Evolutionary conservation across 176 grass and related monocot genomes (phyloP).

Genomic region (barley (Hordeum vulgare)): MorexV3_pseudomolecules_assembly NC_058523.1:225497551-225498050

Average conservation of each 20-base stretch:
- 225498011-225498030: too few species aligned
- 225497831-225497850: background rate
- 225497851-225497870: background rate
- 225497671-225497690: constrained; percentile 7
- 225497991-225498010: too few species aligned
- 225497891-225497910: background rate
- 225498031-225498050: too few species aligned
- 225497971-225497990: too few species aligned
- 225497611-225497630: constrained; percentile 50
- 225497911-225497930: background rate
- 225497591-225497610: too few species aligned
- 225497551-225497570: constrained; percentile 89
- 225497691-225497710: background rate
- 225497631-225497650: constrained; percentile 2
- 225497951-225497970: too few species aligned
- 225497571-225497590: constrained; percentile 93
- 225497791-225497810: too few species aligned
- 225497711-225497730: constrained; percentile 1
- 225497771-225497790: constrained; percentile 82
- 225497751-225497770: constrained; percentile 63
- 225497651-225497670: background rate
- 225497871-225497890: constrained; percentile 1
- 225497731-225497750: constrained; percentile 44
- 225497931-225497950: background rate
- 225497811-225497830: too few species aligned